Conservation (phyloP, 176 grass and related monocot species). For the Aegilops sharonensis region DNA sequence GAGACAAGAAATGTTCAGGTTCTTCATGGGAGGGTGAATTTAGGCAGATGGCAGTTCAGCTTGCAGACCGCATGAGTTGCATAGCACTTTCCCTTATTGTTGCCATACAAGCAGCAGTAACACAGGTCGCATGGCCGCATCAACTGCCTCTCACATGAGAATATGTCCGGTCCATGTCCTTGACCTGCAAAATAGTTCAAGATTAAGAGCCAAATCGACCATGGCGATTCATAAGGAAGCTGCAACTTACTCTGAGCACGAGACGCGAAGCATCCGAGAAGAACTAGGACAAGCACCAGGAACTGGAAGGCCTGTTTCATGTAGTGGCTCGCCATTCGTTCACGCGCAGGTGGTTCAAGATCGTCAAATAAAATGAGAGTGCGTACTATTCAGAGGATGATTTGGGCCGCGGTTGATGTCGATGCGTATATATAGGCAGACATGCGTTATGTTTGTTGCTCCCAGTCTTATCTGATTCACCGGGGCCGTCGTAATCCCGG, state of each 20-base stretch:
- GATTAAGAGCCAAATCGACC: not conserved
- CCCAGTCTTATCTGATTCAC: too few species aligned
- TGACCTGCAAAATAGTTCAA: not conserved
- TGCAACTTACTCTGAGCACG: not conserved
- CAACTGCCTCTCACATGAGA: not conserved
- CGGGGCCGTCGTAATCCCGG: not conserved
- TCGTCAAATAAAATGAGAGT: not conserved
- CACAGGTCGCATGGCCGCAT: not conserved
- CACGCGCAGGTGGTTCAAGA: not conserved
- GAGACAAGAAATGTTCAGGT: not conserved
- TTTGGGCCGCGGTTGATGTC: not conserved
- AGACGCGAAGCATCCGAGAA: slow-evolving; percentile 7
- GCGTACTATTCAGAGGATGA: not conserved
- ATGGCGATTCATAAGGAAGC: too few species aligned
- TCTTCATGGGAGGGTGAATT: not conserved
- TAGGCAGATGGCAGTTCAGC: not conserved
- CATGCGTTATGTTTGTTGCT: too few species aligned
- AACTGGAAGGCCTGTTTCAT: not conserved
- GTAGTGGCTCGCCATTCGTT: not conserved
- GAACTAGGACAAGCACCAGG: not conserved
- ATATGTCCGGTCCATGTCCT: slow-evolving; percentile 15
- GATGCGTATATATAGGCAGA: not conserved
- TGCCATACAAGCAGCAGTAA: not conserved
- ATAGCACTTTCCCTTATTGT: not conserved
- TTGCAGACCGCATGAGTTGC: not conserved